A percentile compares a stretch with the other conserved stretches of the same genome.
Conservation (phyloP, 108 stramenopile species). For the Cyclostephanos tholiformis region DNA sequence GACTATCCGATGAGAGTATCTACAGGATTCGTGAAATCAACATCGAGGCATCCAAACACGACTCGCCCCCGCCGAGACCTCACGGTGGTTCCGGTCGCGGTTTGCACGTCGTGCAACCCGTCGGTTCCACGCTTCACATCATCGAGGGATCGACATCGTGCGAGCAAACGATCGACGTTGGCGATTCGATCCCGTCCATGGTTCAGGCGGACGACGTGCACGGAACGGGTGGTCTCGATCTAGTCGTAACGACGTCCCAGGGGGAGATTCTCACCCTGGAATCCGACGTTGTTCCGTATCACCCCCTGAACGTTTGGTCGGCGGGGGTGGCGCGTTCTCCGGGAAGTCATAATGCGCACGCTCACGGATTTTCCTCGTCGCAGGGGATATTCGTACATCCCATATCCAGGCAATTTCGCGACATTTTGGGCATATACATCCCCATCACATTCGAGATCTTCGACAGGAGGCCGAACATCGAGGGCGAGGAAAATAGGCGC, state of each 20-base stretch:
- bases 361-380: constrained; percentile 78
- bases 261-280: constrained; percentile 80
- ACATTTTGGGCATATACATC: constrained; percentile 78
- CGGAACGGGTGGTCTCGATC: constrained; percentile 72
- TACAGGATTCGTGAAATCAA: constrained; percentile 39
- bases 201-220: constrained; percentile 88
- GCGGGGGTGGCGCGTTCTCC: constrained; percentile 64
- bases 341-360: constrained; percentile 56
- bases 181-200: constrained; percentile 68
- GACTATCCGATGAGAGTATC: constrained; percentile 31
- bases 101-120: constrained; percentile 77
- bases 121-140: constrained; percentile 61
- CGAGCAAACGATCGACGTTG: constrained; percentile 68
- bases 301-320: constrained; percentile 83
- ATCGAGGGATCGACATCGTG: constrained; percentile 81
- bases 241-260: constrained; percentile 69
- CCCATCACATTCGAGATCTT: constrained; percentile 84
- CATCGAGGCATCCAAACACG: constrained; percentile 26
- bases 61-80: constrained; percentile 34
- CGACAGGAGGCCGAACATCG: constrained; percentile 75
- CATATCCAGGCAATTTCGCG: constrained; percentile 69
- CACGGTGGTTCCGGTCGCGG: constrained; percentile 70
- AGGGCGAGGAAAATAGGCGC: constrained; percentile 61
- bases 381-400: constrained; percentile 84
- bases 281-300: constrained; percentile 67